A percentile compares a stretch with the other conserved stretches of the same genome.
Conservation (phyloP, 108 stramenopile species). For the Stephanodiscus minutulus region DNA sequence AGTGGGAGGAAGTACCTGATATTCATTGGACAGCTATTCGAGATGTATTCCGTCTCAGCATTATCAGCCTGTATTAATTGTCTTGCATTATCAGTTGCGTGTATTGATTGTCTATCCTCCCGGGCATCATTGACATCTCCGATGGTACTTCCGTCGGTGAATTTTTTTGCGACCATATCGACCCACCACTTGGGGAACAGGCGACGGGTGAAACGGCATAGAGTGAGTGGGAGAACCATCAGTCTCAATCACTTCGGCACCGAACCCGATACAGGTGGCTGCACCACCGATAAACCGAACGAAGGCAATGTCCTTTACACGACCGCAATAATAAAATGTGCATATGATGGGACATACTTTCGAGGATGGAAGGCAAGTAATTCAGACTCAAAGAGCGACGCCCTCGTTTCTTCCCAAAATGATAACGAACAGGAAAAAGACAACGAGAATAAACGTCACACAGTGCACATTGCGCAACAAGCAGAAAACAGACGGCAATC, state of each 20-base stretch:
- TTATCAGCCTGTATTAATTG: too few relatives aligned
- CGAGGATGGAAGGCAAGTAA: constrained; percentile 76
- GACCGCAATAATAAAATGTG: constrained; percentile 63
- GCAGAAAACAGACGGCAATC: constrained; percentile 27
- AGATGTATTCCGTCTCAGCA: too few relatives aligned
- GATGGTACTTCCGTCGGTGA: background rate
- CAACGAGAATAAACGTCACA: constrained; percentile 5
- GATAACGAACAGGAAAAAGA: constrained; percentile 12
- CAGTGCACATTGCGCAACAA: background rate
- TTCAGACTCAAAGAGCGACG: constrained; percentile 3
- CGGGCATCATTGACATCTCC: background rate
- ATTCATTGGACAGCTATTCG: too few relatives aligned
- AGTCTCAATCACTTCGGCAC: background rate
- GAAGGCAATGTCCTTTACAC: constrained; percentile 27
- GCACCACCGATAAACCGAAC: background rate
- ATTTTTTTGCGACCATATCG: background rate
- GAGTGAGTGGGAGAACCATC: background rate
- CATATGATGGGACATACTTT: constrained; percentile 76
- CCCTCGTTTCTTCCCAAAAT: background rate
- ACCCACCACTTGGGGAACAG: background rate
- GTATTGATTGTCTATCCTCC: too few relatives aligned
- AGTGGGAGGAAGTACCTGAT: too few relatives aligned
- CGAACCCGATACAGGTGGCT: background rate
- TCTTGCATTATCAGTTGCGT: too few relatives aligned
- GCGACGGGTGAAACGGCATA: too few relatives aligned